phyloP scores from a whole-genome alignment of 495 filamentous ascomycete genomes.

The Xylaria acuta region DNA sequence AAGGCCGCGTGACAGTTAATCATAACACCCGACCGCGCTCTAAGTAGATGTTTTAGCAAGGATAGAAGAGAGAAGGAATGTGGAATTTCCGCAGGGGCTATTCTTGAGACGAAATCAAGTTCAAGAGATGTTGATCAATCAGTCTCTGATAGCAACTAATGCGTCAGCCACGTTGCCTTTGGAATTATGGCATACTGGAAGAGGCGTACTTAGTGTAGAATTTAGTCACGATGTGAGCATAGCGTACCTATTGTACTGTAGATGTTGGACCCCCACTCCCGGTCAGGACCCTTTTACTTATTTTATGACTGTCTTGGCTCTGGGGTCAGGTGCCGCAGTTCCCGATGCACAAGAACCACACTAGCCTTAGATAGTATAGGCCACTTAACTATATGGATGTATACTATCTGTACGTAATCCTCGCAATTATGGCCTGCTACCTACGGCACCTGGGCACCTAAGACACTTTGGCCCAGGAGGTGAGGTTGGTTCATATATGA shows the following conservation, averaged over 20 bases:
- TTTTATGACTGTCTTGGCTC: background rate
- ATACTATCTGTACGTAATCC: too few species aligned
- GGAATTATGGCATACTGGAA: background rate
- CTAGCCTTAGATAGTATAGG: background rate
- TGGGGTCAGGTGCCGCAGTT: conserved; percentile 1
- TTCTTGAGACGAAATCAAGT: background rate
- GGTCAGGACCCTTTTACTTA: background rate
- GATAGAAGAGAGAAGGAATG: too few species aligned
- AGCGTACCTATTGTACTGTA: too few species aligned
- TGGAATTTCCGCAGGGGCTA: too few species aligned
- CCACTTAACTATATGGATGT: background rate
- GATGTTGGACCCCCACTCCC: background rate
- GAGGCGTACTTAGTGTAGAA: background rate
- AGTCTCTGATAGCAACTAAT: background rate
- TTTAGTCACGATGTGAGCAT: background rate
- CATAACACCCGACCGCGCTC: background rate
- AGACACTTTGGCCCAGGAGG: background rate
- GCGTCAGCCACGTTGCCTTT: background rate
- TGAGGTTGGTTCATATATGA: background rate
- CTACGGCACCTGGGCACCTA: background rate
- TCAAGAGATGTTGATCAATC: background rate
- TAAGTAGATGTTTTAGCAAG: background rate
- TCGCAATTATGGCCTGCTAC: background rate
- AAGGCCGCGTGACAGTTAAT: background rate
- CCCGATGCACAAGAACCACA: background rate